Evolutionary conservation across 2,329 filamentous ascomycete genomes (phyloP), one percentile per base, ranked within the genome.

Genomic region (Fusarium citri): DNA sequence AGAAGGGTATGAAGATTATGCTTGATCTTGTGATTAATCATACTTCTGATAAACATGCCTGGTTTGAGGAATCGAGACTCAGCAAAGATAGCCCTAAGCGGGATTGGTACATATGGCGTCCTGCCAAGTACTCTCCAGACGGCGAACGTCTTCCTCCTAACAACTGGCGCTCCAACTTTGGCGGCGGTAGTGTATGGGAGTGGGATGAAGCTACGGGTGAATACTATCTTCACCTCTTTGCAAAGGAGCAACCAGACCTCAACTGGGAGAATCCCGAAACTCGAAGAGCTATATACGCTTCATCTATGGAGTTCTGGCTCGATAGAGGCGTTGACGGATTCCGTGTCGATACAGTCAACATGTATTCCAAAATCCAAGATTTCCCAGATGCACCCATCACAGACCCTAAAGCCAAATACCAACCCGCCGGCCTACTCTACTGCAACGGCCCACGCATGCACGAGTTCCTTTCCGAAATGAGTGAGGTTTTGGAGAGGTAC

Each of bases 221-320:
- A 78, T 94, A 93, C 78, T 94, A 93, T 74, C 86, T 94, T 0
- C 89, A 92, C 66, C 84, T 96, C 14, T 97, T 93, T 77, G 89
- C 90, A 9, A 86, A 86, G 8, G 88, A 92, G 69, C 93, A 95
- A 77, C 93, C 93, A 0, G 93, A 96, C 72, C 84, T 96, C n/a
- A 96, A 96, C 80, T 96, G 92, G 92, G 91, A 94, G 75, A 92
- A 91, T 60, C 83, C 84, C 0, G 87, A 86, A 12, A 87, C 91
- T 0, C 86, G 92, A 18, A 81, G 87, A 47, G 92, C 92, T 3
- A 89, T 94, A 9, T 92, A 94, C 77, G 84, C 90, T 34, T 86
- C 87, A 18, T 85, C 91, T 8, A 92, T 94, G 87, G 86, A 87
- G 30, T 96, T 94, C 77, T 96, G 93, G 93, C 86, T 96, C 1